Base-by-base conservation (phyloP, 345 rosid genomes). In the Heritiera fomes region DNA sequence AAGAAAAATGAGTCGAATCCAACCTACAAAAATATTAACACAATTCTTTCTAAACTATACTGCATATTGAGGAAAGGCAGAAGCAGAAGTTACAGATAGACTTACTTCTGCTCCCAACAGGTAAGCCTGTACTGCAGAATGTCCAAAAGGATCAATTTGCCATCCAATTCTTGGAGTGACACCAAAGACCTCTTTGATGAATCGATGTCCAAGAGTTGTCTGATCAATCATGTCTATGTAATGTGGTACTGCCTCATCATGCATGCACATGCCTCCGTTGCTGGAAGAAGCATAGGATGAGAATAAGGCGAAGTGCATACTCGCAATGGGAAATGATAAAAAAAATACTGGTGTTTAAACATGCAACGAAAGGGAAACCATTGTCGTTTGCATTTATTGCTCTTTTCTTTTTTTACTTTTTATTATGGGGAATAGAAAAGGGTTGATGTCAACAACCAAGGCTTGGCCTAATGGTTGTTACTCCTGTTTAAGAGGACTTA, bases 261-360 rank as follows among this genome's bases (percentile, higher is more conserved):
- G 99, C 99, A 96, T 96, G 80, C 97, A 92, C 93, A 91, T 90
- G 13, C 99, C 99, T n/a, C 99, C 98, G 80, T 96, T 96, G 90
- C 98, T 96, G 80, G 81, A 84, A 80, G 40, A 82, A 72, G 77
- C 38, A 73, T 5, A 82, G 73, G 14, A 45, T 52, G 30, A 64
- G 30, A 23, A 60, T 46, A 13, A 62, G 53, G 20, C 47, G 63
- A 73, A 76, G 46, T 59, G 60, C 52, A 72, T 28, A 70, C 71
- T 20, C 59, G 5, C 23, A 45, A 73, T 59, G 47, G 28, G 52
- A 75, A 50, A 64, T 59, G 49, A 41, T 30, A 41, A 32, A 23
- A 23, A 55, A 73, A 10, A 11, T 34, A 64, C 13, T 3, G 23
- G 23, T 3, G 10, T 34, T 73, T 17, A 5, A 40, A 55, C 13